Base-by-base conservation (phyloP, 2,329 filamentous ascomycete species). In the Fusarium nodosum region DNA sequence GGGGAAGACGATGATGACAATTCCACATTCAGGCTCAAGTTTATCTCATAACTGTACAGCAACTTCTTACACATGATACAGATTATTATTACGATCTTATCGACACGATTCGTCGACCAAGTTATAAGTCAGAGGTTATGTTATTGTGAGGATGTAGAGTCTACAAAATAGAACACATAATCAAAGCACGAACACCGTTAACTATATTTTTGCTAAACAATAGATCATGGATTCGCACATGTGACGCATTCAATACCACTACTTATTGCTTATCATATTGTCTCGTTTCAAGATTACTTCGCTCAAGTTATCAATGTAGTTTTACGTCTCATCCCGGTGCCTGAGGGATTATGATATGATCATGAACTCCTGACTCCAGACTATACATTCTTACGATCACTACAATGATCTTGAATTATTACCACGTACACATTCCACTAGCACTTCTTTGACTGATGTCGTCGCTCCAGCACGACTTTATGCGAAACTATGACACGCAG, bases 1-100 rank as follows among this genome's bases (percentile, higher is more conserved):
- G 66, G 66, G 66, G 66, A 56, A 69, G 22, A 47, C 33, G 52
- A 61, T 60, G 34, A 51, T 47, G 26, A 34, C 41, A 45, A 44
- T 39, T 60, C 41, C 41, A 39, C 24, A 7, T 38, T 51, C 22
- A 28, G 18, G 16, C 22, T 48, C 48, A 50, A 24, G 28, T 16
- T 41, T 10, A 41, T 22, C 56, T 53, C 38, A 45, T 28, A 48
- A 20, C 57, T 20, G 9, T 45, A 31, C 26, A 42, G 20, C 36
- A 34, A 24, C 30, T 20, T 64, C 20, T 26, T 26, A 48, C 34
- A 8, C 10, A 28, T n/a, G 13, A 8, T 18, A 30, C 6, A 12
- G 13, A 16, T 13, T 20, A 20, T 41, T 4, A 30, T 15, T 22
- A 15, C 2, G 2, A 11, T 41, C 13, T 30, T 22, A 30, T 39